Base-by-base conservation (phyloP, 2,329 filamentous ascomycete genomes). In the Aspergillus unguis region DNA sequence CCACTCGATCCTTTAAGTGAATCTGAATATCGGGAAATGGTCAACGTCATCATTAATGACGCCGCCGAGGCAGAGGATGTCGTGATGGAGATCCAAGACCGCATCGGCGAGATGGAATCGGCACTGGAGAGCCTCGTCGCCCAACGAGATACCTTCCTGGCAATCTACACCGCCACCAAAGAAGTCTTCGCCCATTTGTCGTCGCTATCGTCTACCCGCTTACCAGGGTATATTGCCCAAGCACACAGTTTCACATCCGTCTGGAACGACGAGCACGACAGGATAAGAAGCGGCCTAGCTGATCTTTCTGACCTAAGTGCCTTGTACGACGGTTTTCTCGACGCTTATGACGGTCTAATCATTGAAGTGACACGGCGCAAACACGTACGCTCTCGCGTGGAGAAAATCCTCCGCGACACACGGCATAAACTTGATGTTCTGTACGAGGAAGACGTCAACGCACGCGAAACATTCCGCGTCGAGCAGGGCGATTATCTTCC, bases 401-500 rank as follows among this genome's bases (percentile, higher is more conserved):
- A 85, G 59, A 80, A 78, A 40, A 84, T 95, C 27, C 87, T 91
- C 65, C 83, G 82, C 55, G 91, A 92, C 62, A 89, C 92, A 1
- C 84, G 85, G 66, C 84, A 86, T 53, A 86, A 86, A 60, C 80
- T 96, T 6, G 85, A 92, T 54, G 85, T 83, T 65, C 76, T 97
- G 7, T 84, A 88, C 56, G 82, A 88, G 9, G 78, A 83, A 9
- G 94, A 99, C 68, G 76, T 82, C 51, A 78, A 77, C 37, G 85
- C 90, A 57, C 80, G 94, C 35, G 87, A 95, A 58, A 76, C 81
- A 0, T 97, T 99, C 69, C 82, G 88, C 32, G 79, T 85, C 28
- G 87, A 95, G 40, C 86, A 94, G 9, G 92, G 91, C 6, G 90
- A 95, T 58, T 95, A 85, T 66, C 73, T 99, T 8, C 94, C 94